Base-by-base conservation (phyloP, 1,284 basidiomycete genomes). In the Pyrrhoderma noxium region DNA sequence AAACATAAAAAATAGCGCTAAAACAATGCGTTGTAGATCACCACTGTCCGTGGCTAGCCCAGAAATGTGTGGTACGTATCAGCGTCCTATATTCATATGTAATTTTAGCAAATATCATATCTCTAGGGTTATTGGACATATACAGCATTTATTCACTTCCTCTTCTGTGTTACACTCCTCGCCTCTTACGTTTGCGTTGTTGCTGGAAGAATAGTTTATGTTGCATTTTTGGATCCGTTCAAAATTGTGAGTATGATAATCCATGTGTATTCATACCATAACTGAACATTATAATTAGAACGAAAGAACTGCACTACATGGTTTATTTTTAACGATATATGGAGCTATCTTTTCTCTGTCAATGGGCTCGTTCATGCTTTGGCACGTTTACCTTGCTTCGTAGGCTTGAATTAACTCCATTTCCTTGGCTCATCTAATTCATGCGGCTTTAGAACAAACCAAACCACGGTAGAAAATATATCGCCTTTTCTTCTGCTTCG, bases 81-180 rank as follows among this genome's bases (percentile, higher is more conserved):
- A 39, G 47, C 47, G 34, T 47, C 21, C 23, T 34, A 49, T 18
- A 16, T 16, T 11, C 18, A 43, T 36, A 43, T 45, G 48, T 52
- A 38, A 49, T n/a, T n/a, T n/a, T n/a, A n/a, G n/a, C n/a, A n/a
- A n/a, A n/a, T n/a, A n/a, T n/a, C n/a, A n/a, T n/a, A n/a, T n/a
- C n/a, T n/a, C n/a, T 56, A 89, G 86, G 90, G 90, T 4, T 82
- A 89, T 66, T 75, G 87, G 62, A 93, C 89, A 48, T 89, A 93
- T 64, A 85, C 89, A 18, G 79, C 89, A 2, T 94, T 94, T 64
- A 69, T 93, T 41, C 86, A 93, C 61, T 90, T 94, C 63, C 71
- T 93, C 48, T 70, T 74, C 27, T 85, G 80, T 59, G 66, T 82
- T 21, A 82, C 83, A 1, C 61, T 86, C 2, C 72, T 92, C 37